Evolutionary conservation across 257 asterid genomes (phyloP), one percentile per base, ranked within the genome.

Genomic region (Plectranthus barbatus): DNA sequence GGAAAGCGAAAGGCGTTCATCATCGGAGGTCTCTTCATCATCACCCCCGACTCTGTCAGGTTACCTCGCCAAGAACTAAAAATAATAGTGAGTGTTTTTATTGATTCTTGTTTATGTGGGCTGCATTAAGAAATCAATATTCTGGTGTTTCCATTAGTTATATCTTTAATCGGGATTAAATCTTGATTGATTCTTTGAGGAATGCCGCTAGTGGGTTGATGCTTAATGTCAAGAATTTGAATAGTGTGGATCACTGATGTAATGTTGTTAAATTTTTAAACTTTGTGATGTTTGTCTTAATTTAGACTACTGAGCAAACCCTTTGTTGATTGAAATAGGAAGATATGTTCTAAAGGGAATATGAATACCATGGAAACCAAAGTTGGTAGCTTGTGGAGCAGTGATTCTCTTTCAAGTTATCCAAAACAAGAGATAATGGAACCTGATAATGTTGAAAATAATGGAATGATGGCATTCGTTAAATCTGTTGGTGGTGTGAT

Each of bases 231-330:
- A 6, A 31, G 36, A 6, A 6, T 31, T 31, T 4, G 36, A 31
- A 31, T 4, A 31, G 36, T 31, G 3, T 31, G 36, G 36, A 1
- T 31, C 6, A 6, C 36, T 31, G 36, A 48, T 54, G 73, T 26
- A 5, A 26, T 26, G 31, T 26, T 26, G 31, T 26, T 26, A 5
- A 1, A 26, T 1, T 26, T 26, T 26, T 26, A 26, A 26, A 1
- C 31, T 9, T 20, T 56, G 26, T 21, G 26, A 18, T 63, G 33
- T 60, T 6, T 4, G n/a, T 20, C 21, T 4, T 23, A 5, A 18
- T 20, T 6, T 75, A 81, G 86, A 74, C 78, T 2, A 64, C 67
- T 13, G 86, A 79, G 71, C 80, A 1, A 31, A 77, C 88, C 13
- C 41, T 36, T 74, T 54, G 84, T 78, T 26, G 80, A 70, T n/a